phyloP scores from a whole-genome alignment of 164 flowering plant species.

The Kingdonia uniflora region DNA sequence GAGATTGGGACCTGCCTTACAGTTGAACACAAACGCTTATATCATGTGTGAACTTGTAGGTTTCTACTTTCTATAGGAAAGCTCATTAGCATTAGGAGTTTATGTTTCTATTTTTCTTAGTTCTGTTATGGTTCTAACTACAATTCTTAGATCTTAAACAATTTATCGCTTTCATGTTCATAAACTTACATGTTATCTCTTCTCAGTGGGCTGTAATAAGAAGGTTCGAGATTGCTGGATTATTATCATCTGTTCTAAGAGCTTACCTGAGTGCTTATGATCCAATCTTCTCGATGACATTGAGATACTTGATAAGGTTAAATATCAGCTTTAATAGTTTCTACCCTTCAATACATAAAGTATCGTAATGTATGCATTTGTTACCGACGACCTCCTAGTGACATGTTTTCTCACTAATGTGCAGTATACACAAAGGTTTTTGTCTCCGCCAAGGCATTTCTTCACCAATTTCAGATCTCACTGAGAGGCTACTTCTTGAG shows the following conservation, averaged over 20 bases:
- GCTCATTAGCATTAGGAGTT: too few species aligned
- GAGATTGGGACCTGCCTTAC: too few species aligned
- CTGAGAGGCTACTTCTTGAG: conserved; percentile 81
- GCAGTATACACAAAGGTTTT: conserved; percentile 87
- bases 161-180: background rate
- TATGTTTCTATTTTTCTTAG: too few species aligned
- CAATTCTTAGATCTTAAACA: background rate
- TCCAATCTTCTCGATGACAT: conserved; percentile 83
- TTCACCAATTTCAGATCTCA: conserved; percentile 90
- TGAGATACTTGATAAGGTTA: conserved; percentile 96
- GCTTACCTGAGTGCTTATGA: conserved; percentile 87
- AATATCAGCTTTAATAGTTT: conserved; percentile 1
- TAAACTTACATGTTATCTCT: conserved; percentile 11
- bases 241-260: conserved; percentile 69
- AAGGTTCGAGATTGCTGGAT: conserved; percentile 84
- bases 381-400: conserved; percentile 3
- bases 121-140: background rate
- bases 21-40: too few species aligned
- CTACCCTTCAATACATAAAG: background rate
- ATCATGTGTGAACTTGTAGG: too few species aligned
- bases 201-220: conserved; percentile 92
- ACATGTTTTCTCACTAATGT: background rate
- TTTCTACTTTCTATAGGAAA: too few species aligned
- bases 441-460: conserved; percentile 75
- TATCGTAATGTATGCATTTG: background rate